phyloP scores from a whole-genome alignment of 441 rosid species.

The Dalechampia spathulata region DNA sequence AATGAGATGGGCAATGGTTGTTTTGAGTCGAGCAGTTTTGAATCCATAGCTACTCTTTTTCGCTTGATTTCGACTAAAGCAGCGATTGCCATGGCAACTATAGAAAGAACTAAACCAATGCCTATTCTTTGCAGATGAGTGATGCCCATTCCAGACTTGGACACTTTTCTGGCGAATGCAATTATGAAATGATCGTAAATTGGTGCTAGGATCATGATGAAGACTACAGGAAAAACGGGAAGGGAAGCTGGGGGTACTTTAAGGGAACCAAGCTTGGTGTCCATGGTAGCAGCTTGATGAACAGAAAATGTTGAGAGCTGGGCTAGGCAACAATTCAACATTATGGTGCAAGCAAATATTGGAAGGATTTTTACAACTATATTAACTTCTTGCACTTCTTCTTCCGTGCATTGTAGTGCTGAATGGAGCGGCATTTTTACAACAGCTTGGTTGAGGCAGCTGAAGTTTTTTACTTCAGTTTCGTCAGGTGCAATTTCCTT shows the following conservation, averaged over 20 bases:
- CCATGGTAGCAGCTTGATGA: slow-evolving; percentile 72
- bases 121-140: slow-evolving; percentile 77
- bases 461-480: slow-evolving; percentile 31
- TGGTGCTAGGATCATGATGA: slow-evolving; percentile 78
- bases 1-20: slow-evolving; percentile 54
- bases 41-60: slow-evolving; percentile 45
- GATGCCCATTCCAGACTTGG: slow-evolving; percentile 75
- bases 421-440: slow-evolving; percentile 35
- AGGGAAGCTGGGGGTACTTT: too few relatives aligned
- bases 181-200: slow-evolving; percentile 63
- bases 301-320: slow-evolving; percentile 85
- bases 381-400: slow-evolving; percentile 76
- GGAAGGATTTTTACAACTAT: slow-evolving; percentile 70
- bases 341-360: slow-evolving; percentile 72
- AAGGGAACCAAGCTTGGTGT: slow-evolving; percentile 57
- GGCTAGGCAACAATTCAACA: slow-evolving; percentile 88
- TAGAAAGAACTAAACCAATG: slow-evolving; percentile 62
- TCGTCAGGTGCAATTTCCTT: slow-evolving; percentile 16
- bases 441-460: slow-evolving; percentile 49
- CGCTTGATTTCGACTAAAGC: slow-evolving; percentile 77
- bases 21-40: slow-evolving; percentile 35
- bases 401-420: slow-evolving; percentile 43
- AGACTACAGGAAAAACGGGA: slow-evolving; percentile 65
- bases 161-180: slow-evolving; percentile 55
- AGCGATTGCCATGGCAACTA: slow-evolving; percentile 73